Conservation (phyloP, 2,329 filamentous ascomycete genomes). For the Cordyceps fumosorosea region DNA sequence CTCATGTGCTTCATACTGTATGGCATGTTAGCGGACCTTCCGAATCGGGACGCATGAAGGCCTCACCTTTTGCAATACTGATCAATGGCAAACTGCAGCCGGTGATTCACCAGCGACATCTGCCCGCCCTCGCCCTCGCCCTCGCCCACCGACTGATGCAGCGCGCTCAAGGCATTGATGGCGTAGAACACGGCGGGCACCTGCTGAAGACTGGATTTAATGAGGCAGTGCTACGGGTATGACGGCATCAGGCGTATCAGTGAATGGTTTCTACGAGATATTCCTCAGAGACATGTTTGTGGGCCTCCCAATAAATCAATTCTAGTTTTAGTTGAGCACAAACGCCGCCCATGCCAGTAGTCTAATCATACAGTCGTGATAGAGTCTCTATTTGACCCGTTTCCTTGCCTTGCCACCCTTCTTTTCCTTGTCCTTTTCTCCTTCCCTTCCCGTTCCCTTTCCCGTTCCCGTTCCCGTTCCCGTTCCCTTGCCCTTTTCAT, state of each 20-base stretch:
- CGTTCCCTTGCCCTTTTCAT: constrained; percentile 26
- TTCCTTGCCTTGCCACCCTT: constrained; percentile 4
- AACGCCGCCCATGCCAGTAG: neutral
- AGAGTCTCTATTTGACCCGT: neutral
- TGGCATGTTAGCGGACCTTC: no score
- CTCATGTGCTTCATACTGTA: no score
- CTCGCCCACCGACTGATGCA: no score
- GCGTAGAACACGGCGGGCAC: neutral
- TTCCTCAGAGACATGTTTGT: no score
- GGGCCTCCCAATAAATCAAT: neutral
- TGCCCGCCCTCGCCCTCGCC: no score
- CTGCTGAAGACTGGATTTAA: neutral
- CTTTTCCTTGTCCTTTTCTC: constrained; percentile 16
- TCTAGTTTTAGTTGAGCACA: neutral
- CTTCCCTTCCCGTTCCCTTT: constrained; percentile 32
- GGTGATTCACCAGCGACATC: no score
- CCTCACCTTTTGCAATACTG: no score
- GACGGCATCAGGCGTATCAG: no score
- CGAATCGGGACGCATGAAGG: no score
- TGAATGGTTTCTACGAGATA: neutral
- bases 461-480: constrained; percentile 27
- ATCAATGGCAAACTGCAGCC: no score
- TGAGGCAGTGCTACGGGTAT: neutral
- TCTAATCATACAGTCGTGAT: constrained; percentile 5
- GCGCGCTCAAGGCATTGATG: no score